A percentile compares a stretch with the other conserved stretches of the same genome.
These are phyloP conservation scores for Boletus sp. DNA, from an alignment of 768 basidiomycete genomes.

Conservation along the genomic window DNA sequence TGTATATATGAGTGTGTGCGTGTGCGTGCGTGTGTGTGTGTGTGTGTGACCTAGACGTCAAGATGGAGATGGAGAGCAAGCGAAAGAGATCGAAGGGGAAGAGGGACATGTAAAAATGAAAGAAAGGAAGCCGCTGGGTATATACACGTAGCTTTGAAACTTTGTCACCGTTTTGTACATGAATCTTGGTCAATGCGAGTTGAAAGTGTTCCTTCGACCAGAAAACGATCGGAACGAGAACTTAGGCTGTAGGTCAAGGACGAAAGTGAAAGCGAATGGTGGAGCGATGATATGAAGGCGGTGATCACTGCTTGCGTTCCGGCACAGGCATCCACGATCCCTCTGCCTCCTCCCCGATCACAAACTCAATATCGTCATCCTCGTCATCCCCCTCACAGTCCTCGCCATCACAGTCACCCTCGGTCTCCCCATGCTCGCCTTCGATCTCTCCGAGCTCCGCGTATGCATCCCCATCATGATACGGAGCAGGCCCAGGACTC, in stretches of 20 bases:
- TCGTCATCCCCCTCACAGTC: conserved; percentile 49
- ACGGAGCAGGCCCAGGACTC: not conserved
- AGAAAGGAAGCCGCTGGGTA: conserved; percentile 1
- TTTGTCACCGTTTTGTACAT: conserved; percentile 1
- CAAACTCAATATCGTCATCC: conserved; percentile 77
- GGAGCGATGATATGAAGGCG: not conserved
- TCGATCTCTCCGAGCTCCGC: conserved; percentile 12
- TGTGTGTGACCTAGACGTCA: not conserved
- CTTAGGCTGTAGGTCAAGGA: conserved; percentile 7
- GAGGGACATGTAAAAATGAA: not conserved
- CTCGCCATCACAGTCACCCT: conserved; percentile 32
- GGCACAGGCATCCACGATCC: conserved; percentile 35
- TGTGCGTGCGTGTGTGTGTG: not conserved
- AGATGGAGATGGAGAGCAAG: conserved; percentile 12
- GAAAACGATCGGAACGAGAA: conserved; percentile 1
- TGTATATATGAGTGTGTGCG: conserved; percentile 15
- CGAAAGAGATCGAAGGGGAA: not conserved
- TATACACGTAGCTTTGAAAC: conserved; percentile 11
- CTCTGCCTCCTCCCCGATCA: conserved; percentile 51
- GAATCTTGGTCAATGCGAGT: conserved; percentile 11
- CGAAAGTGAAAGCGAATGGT: not conserved
- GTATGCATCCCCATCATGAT: not conserved
- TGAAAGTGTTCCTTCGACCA: conserved; percentile 15
- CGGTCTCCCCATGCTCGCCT: conserved; percentile 20
- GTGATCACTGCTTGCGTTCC: conserved; percentile 27